Percentiles rank a stretch among this genome's conserved stretches.
Evolutionary conservation across 1,284 basidiomycete genomes (phyloP).

Genomic region (Papiliotrema fonsecae): DNA sequence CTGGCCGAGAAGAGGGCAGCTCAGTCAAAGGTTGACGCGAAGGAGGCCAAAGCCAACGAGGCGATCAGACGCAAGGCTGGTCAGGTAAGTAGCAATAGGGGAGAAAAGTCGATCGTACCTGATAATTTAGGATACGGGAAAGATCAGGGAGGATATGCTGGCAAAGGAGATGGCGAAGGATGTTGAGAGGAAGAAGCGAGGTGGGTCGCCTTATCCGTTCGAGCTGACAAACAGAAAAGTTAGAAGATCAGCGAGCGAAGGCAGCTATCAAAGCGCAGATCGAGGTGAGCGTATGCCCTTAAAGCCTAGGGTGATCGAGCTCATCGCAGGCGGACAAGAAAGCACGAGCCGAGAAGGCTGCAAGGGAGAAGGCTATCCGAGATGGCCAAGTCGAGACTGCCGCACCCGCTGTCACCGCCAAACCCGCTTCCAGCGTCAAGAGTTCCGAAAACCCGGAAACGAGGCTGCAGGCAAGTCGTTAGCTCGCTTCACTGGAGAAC

Average conservation of each 20-base stretch:
- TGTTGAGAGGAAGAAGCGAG: conserved; percentile 68
- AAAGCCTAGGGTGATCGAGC: background rate
- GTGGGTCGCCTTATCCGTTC: conserved; percentile 46
- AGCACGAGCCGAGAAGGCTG: conserved; percentile 77
- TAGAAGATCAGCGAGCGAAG: conserved; percentile 74
- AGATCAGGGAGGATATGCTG: conserved; percentile 70
- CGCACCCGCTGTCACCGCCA: conserved; percentile 38
- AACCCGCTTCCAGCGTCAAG: conserved; percentile 51
- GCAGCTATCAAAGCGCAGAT: conserved; percentile 86
- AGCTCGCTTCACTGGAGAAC: background rate
- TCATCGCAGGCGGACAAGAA: conserved; percentile 78
- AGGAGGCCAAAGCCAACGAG: conserved; percentile 73
- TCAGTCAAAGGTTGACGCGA: conserved; percentile 65
- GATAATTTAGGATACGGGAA: conserved; percentile 65
- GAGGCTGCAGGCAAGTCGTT: conserved; percentile 55
- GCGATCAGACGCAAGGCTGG: conserved; percentile 74
- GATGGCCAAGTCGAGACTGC: conserved; percentile 56
- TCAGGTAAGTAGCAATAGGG: too few species aligned
- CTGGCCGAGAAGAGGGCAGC: conserved; percentile 67
- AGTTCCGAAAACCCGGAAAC: conserved; percentile 76
- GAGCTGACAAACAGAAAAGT: conserved; percentile 59
- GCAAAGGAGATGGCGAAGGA: conserved; percentile 75
- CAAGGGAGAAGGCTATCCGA: conserved; percentile 78
- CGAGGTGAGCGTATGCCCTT: conserved; percentile 51
- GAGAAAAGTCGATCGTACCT: too few species aligned